phyloP scores from a whole-genome alignment of 768 basidiomycete genomes.

The Phlebiopsis flavidoalba region DNA sequence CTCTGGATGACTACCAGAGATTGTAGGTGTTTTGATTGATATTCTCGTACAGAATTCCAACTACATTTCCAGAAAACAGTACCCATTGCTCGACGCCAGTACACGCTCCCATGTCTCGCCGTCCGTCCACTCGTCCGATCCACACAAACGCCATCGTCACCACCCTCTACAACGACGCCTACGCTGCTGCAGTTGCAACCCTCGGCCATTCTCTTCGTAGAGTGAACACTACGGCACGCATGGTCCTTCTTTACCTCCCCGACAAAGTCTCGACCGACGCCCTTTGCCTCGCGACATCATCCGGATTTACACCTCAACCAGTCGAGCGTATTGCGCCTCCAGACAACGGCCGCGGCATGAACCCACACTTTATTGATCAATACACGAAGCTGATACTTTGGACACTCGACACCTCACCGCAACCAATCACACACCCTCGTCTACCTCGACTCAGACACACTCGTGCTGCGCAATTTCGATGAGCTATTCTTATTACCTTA shows the following conservation, averaged over 20 bases:
- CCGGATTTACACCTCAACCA: constrained; percentile 34
- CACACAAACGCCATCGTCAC: constrained; percentile 23
- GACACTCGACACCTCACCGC: constrained; percentile 26
- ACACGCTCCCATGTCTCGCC: too few relatives aligned
- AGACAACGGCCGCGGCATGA: constrained; percentile 29
- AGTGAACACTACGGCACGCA: constrained; percentile 28
- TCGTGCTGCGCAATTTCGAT: constrained; percentile 37
- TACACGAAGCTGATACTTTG: constrained; percentile 41
- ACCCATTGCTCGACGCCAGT: background rate
- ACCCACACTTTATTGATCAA: constrained; percentile 33
- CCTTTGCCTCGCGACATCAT: constrained; percentile 33
- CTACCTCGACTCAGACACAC: constrained; percentile 40
- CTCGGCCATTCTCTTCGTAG: constrained; percentile 28
- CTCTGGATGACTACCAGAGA: constrained; percentile 5
- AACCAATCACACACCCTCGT: constrained; percentile 28
- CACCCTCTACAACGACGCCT: constrained; percentile 27
- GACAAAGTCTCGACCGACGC: constrained; percentile 33
- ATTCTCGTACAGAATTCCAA: background rate
- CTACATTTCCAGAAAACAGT: background rate
- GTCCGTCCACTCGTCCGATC: too few relatives aligned
- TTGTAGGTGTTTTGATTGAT: background rate
- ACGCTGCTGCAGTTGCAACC: constrained; percentile 26
- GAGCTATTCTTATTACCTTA: constrained; percentile 40
- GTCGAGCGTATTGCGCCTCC: constrained; percentile 36
- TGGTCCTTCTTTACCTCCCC: constrained; percentile 28